Base-by-base conservation (phyloP, 2,329 filamentous ascomycete species). In the Fusarium chaquense region DNA sequence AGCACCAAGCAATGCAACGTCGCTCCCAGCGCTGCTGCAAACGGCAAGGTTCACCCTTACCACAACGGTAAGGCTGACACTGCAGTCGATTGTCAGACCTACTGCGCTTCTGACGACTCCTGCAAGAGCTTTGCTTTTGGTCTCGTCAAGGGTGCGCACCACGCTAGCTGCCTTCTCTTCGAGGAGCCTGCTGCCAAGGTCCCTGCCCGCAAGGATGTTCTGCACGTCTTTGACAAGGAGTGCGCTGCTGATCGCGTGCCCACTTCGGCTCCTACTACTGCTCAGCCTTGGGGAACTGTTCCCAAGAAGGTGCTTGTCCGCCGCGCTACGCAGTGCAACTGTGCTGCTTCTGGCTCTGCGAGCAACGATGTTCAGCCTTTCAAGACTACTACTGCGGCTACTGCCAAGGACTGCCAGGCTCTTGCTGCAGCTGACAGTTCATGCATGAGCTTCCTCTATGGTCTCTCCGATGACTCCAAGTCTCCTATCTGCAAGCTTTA, bases 101-200 rank as follows among this genome's bases (percentile, higher is more conserved):
- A 38, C 32, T 62, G 58, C 26, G 58, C 45, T 33, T 62, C 58
- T 12, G 58, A 62, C 16, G 24, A 52, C 12, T 6, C 11, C 15
- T 62, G 58, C 38, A 53, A 53, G 32, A 24, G 20, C 20, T 62
- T 62, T 24, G 58, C 38, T 6, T 62, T 62, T n/a, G 58, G 58
- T 5, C 38, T 62, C 11, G 18, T 38, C 9, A 53, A 62, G 15
- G 26, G 56, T 0, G 30, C 58, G 2, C 11, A 26, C 22, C 20
- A 62, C 1, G 32, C 58, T 0, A 61, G 9, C 24, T 62, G 58
- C 11, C 58, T 62, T 4, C 56, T 62, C 1, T 62, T 62, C 12
- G 16, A 62, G 5, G 56, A n/a, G 4, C 1, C 32, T 5, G 58
- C 58, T 11, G n/a, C 20, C 2, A 41, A 61, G 15, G 26, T 61